Evolutionary conservation across 306 rosid genomes (phyloP).

Genomic region (Erythrophleum fordii): DNA sequence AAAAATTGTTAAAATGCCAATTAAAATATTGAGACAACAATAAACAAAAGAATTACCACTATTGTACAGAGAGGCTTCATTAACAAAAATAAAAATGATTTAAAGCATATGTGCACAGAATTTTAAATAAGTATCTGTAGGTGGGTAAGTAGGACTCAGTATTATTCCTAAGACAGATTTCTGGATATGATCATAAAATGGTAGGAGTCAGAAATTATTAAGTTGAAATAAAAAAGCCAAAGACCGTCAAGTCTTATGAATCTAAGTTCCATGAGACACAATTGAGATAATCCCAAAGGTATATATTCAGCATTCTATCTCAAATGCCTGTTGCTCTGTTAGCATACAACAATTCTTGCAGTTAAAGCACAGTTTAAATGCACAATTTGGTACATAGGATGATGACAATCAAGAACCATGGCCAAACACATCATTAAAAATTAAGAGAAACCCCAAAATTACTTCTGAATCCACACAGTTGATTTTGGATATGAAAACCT

Average conservation of each 20-base stretch:
- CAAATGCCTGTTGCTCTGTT: not conserved
- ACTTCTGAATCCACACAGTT: not conserved
- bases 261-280: not conserved
- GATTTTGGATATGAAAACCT: not conserved
- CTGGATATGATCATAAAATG: not conserved
- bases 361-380: not conserved
- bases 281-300: not conserved
- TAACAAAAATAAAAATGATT: not conserved
- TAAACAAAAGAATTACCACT: not conserved
- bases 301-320: not conserved
- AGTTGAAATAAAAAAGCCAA: no score
- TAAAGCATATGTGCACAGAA: not conserved
- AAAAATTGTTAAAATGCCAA: slow-evolving; percentile 1
- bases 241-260: not conserved
- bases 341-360: not conserved
- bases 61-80: not conserved
- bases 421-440: not conserved
- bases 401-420: not conserved
- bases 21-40: slow-evolving; percentile 13
- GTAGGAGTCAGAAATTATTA: not conserved
- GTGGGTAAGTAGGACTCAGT: not conserved
- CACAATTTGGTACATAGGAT: not conserved
- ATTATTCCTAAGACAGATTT: not conserved
- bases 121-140: not conserved
- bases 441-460: not conserved